phyloP scores from a whole-genome alignment of 371 early-diverging fungal species.

The Gilbertella persicaria region DNA sequence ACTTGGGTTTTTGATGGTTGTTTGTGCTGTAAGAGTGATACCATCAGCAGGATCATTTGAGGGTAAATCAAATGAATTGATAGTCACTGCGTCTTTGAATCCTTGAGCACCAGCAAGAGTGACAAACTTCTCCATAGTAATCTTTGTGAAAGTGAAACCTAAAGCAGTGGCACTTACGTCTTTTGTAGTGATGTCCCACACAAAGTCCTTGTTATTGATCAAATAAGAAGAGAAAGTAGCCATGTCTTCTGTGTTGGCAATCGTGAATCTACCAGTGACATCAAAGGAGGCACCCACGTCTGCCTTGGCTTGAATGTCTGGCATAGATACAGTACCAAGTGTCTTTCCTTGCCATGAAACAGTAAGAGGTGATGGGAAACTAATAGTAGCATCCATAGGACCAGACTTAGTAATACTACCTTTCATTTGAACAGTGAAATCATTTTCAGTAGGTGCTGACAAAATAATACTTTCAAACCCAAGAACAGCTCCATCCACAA shows the following conservation, averaged over 20 bases:
- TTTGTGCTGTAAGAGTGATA: slow-evolving; percentile 53
- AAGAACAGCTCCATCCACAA: slow-evolving; percentile 55
- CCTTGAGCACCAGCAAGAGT: slow-evolving; percentile 56
- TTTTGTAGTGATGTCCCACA: slow-evolving; percentile 55
- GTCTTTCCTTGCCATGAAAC: slow-evolving; percentile 54
- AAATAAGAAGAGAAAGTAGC: slow-evolving; percentile 53
- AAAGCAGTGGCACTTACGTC: slow-evolving; percentile 60
- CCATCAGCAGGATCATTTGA: slow-evolving; percentile 58
- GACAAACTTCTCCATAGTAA: slow-evolving; percentile 55
- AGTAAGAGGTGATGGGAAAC: slow-evolving; percentile 51
- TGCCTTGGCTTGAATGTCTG: slow-evolving; percentile 42
- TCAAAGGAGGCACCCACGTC: slow-evolving; percentile 51
- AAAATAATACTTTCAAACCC: slow-evolving; percentile 50
- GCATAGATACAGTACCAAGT: slow-evolving; percentile 54
- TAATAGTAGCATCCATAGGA: slow-evolving; percentile 61
- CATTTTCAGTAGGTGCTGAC: slow-evolving; percentile 47
- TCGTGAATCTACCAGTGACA: slow-evolving; percentile 46
- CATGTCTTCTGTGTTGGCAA: slow-evolving; percentile 47
- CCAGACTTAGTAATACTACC: slow-evolving; percentile 64
- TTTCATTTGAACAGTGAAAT: slow-evolving; percentile 57
- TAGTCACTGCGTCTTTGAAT: slow-evolving; percentile 55
- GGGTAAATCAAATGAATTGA: slow-evolving; percentile 58
- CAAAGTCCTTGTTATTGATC: slow-evolving; percentile 57
- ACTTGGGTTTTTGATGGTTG: slow-evolving; percentile 54
- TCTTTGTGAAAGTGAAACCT: slow-evolving; percentile 57